phyloP scores from a whole-genome alignment of 2,329 filamentous ascomycete species.

The Coniochaeta pulveracea region DNA sequence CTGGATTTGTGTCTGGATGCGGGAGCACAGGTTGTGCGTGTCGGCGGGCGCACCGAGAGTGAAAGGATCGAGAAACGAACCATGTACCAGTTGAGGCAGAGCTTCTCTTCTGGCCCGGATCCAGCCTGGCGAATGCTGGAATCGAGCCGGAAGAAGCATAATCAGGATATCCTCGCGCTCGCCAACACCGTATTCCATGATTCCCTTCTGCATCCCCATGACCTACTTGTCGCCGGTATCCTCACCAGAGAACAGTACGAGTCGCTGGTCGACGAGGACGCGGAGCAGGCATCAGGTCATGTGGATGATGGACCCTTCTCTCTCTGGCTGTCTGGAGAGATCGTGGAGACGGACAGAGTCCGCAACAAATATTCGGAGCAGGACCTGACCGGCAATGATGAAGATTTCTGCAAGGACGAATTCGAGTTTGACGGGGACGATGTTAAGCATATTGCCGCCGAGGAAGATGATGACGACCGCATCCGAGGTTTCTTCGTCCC shows the following conservation, averaged over 20 bases:
- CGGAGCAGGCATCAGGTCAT: conserved; percentile 13
- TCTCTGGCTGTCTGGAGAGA: conserved; percentile 45
- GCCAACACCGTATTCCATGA: conserved; percentile 25
- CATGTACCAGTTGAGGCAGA: conserved; percentile 47
- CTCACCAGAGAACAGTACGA: conserved; percentile 52
- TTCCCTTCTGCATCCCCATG: conserved; percentile 37
- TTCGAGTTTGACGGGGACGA: conserved; percentile 33
- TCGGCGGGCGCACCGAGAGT: conserved; percentile 60
- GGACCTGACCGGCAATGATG: conserved; percentile 3
- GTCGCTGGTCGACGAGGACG: conserved; percentile 42
- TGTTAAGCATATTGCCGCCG: conserved; percentile 22
- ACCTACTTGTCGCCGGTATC: conserved; percentile 42
- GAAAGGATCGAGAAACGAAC: conserved; percentile 53
- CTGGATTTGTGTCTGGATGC: conserved; percentile 45
- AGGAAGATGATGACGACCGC: conserved; percentile 21
- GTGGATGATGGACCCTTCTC: conserved; percentile 12
- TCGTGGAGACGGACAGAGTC: conserved; percentile 21
- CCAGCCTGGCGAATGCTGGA: conserved; percentile 16
- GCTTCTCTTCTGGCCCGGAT: conserved; percentile 11
- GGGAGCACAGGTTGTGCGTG: conserved; percentile 43
- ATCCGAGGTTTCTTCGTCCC: conserved; percentile 32
- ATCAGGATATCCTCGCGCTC: conserved; percentile 27
- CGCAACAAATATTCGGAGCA: conserved; percentile 6
- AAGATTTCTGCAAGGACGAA: conserved; percentile 47
- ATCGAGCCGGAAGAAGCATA: conserved; percentile 10